Percentiles rank a stretch among this genome's conserved stretches.
Conservation (phyloP, 2,329 filamentous ascomycete species). For the Aspergillus phoenicis region DNA sequence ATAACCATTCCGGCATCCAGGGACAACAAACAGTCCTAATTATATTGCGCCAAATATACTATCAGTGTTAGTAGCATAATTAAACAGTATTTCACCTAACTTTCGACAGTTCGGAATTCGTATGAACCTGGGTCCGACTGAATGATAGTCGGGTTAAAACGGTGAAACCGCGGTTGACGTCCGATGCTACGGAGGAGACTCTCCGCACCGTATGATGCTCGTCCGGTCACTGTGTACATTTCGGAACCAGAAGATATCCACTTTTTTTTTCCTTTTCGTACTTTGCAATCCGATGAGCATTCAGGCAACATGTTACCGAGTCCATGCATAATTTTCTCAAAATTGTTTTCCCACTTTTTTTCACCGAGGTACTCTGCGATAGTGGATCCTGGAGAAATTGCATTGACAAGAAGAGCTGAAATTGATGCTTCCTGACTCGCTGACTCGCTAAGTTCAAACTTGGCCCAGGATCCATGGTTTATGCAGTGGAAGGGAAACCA, state of each 20-base stretch:
- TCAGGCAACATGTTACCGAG: conserved; percentile 13
- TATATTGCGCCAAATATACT: too few species aligned
- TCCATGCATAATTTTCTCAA: neutral
- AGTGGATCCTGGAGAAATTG: neutral
- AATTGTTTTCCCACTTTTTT: neutral
- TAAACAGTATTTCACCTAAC: too few species aligned
- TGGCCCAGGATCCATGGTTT: neutral
- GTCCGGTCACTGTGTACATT: neutral
- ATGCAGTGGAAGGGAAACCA: conserved; percentile 4
- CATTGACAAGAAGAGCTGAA: neutral
- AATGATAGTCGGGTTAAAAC: neutral
- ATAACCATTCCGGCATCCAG: neutral
- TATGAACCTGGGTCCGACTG: neutral
- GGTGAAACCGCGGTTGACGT: conserved; percentile 14
- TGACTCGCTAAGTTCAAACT: neutral
- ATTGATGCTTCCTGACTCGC: neutral
- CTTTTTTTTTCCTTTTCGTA: neutral
- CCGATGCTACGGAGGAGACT: neutral
- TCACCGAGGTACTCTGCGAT: neutral
- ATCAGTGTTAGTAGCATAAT: too few species aligned
- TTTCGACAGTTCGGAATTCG: too few species aligned
- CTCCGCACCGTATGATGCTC: conserved; percentile 18
- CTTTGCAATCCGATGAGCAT: neutral
- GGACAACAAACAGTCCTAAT: too few species aligned
- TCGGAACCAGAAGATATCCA: neutral